phyloP scores from a whole-genome alignment of 2,329 filamentous ascomycete genomes.

The Amphichorda felina region DNA sequence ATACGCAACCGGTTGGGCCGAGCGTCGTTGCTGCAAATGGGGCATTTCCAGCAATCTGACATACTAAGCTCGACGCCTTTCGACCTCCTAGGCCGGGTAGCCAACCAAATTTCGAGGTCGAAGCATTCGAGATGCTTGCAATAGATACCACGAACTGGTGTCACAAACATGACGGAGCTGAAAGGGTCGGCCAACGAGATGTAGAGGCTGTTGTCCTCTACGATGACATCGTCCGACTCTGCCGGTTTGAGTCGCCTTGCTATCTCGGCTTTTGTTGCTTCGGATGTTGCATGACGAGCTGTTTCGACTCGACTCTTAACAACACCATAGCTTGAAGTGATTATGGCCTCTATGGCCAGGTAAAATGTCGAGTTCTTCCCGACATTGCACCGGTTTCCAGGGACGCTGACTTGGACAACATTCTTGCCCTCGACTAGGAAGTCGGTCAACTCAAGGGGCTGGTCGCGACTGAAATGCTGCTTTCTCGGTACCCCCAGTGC shows the following conservation, averaged over 20 bases:
- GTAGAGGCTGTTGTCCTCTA: conserved; percentile 38
- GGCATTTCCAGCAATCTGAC: conserved; percentile 74
- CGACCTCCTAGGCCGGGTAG: conserved; percentile 42
- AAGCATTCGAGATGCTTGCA: conserved; percentile 84
- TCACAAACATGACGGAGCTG: conserved; percentile 49
- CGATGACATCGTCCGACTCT: conserved; percentile 47
- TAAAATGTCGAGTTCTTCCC: conserved; percentile 27
- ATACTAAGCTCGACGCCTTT: conserved; percentile 34
- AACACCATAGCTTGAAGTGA: conserved; percentile 34
- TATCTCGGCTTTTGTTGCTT: conserved; percentile 45
- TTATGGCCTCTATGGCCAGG: conserved; percentile 59
- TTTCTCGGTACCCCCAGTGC: conserved; percentile 52
- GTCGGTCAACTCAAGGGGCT: conserved; percentile 64
- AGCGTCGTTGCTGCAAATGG: conserved; percentile 68
- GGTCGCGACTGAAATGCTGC: conserved; percentile 60
- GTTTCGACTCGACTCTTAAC: conserved; percentile 26
- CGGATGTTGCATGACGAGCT: conserved; percentile 25
- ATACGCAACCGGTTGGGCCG: conserved; percentile 59
- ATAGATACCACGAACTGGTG: conserved; percentile 55
- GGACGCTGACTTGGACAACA: conserved; percentile 39
- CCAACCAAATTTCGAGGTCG: conserved; percentile 72
- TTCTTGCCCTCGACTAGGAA: conserved; percentile 49
- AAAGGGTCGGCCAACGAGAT: conserved; percentile 59
- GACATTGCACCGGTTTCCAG: conserved; percentile 13
- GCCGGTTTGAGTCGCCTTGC: conserved; percentile 26